Percentiles rank a stretch among this genome's conserved stretches.
Conservation (phyloP, 2,329 filamentous ascomycete genomes). For the Pseudogymnoascus sp. region DNA sequence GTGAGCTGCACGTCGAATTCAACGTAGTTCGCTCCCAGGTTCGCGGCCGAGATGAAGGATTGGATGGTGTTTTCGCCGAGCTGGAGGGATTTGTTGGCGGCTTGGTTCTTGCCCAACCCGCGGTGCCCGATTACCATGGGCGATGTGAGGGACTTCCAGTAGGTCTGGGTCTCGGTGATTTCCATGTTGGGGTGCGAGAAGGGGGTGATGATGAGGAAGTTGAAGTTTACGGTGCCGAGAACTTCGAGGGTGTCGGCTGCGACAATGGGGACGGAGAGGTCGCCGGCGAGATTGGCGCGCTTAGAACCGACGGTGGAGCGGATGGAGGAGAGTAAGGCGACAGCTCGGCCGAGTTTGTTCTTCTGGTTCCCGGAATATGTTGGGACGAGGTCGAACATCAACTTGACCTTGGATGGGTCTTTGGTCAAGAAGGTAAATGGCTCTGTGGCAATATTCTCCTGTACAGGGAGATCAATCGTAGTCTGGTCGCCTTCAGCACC, state of each 20-base stretch:
- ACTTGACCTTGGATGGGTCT: slow-evolving; percentile 72
- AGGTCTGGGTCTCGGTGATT: slow-evolving; percentile 81
- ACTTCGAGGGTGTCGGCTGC: slow-evolving; percentile 74
- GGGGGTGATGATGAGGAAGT: slow-evolving; percentile 89
- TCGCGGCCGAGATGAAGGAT: slow-evolving; percentile 93
- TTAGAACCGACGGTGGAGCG: slow-evolving; percentile 75
- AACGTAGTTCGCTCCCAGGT: slow-evolving; percentile 71
- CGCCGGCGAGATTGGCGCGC: slow-evolving; percentile 85
- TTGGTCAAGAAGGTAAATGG: slow-evolving; percentile 81
- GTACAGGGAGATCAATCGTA: slow-evolving; percentile 84
- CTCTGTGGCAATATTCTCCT: slow-evolving; percentile 88
- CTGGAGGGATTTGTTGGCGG: slow-evolving; percentile 77
- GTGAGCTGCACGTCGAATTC: slow-evolving; percentile 90
- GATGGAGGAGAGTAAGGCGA: slow-evolving; percentile 79
- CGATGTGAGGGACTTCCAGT: slow-evolving; percentile 87
- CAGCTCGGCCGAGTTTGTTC: slow-evolving; percentile 79
- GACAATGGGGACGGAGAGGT: slow-evolving; percentile 85
- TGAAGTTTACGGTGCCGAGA: slow-evolving; percentile 93
- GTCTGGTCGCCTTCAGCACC: slow-evolving; percentile 81
- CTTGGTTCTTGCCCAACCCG: slow-evolving; percentile 83
- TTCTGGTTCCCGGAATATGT: slow-evolving; percentile 89
- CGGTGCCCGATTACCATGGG: slow-evolving; percentile 72
- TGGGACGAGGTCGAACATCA: slow-evolving; percentile 90
- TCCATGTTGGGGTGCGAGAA: slow-evolving; percentile 93
- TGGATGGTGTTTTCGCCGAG: slow-evolving; percentile 92